These are phyloP conservation scores for Hypomontagnella monticulosa DNA, from an alignment of 495 filamentous ascomycete species.

Conservation along the genomic window DNA sequence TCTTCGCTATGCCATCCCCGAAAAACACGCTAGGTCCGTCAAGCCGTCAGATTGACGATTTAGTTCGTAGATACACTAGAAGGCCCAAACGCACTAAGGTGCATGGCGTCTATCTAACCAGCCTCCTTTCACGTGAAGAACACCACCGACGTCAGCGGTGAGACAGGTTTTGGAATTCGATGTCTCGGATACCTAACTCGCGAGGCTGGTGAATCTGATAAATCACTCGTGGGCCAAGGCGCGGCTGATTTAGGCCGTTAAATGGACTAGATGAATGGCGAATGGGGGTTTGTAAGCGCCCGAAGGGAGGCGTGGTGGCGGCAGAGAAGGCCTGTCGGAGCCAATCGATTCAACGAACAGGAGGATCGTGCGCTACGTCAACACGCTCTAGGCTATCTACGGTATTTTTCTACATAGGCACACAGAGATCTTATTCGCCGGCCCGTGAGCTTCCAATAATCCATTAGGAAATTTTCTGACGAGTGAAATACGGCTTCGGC, in stretches of 20 bases:
- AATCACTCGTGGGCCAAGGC: conserved; percentile 20
- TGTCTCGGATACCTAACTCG: conserved; percentile 8
- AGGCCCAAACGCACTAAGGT: conserved; percentile 28
- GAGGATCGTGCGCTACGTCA: conserved; percentile 20
- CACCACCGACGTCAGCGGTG: conserved; percentile 32
- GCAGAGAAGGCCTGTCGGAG: conserved; percentile 4
- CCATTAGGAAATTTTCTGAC: conserved; percentile 27
- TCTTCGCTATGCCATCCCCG: conserved; percentile 10
- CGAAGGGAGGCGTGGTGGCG: not conserved
- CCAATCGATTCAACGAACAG: conserved; percentile 31
- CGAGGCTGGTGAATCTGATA: conserved; percentile 6
- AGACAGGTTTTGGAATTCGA: conserved; percentile 8
- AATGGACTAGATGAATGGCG: not conserved
- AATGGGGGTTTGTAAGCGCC: conserved; percentile 33
- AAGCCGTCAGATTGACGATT: conserved; percentile 3
- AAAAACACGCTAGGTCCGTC: conserved; percentile 2
- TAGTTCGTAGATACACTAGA: too few relatives aligned
- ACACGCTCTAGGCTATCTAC: not conserved
- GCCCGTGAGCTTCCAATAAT: conserved; percentile 22
- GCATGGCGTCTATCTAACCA: not conserved
- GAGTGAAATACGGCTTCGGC: not conserved
- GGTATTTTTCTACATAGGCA: not conserved
- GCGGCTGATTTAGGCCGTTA: conserved; percentile 29
- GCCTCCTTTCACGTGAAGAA: not conserved
- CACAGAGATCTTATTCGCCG: conserved; percentile 9